Conservation (phyloP, 148 eudicot genomes). For the Rhododendron ferrugineum region DNA sequence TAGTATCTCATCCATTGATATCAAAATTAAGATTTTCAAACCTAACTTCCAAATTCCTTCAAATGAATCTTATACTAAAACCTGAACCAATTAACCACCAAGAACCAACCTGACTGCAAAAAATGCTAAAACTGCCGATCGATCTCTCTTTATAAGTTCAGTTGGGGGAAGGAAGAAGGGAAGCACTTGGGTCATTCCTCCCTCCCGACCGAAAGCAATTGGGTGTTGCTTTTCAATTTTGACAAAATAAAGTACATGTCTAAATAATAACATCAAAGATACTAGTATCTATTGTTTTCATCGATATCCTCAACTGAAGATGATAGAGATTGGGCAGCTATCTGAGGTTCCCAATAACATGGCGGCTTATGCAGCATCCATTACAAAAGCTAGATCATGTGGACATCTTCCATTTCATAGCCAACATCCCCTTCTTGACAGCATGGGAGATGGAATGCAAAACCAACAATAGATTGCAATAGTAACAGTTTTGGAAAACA, state of each 20-base stretch:
- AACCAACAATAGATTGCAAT: neutral
- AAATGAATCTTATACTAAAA: neutral
- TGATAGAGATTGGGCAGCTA: neutral
- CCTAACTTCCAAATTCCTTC: neutral
- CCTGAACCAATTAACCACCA: neutral
- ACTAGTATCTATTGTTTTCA: too few relatives aligned
- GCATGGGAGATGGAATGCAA: too few relatives aligned
- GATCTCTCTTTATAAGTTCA: neutral
- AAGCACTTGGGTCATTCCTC: neutral
- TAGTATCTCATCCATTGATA: neutral
- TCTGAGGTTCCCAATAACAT: neutral
- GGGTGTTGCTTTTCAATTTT: too few relatives aligned
- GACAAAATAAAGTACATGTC: neutral
- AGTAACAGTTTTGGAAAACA: neutral
- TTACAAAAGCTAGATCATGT: neutral
- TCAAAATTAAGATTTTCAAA: neutral
- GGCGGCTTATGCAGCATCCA: neutral
- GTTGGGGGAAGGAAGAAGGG: neutral
- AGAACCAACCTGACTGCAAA: neutral
- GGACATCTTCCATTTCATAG: neutral
- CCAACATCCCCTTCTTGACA: neutral
- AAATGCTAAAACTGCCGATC: neutral
- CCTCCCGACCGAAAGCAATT: neutral
- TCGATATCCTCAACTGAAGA: too few relatives aligned
- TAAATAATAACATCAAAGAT: neutral